Base-by-base conservation (phyloP, 805 yeast genomes). In the Hanseniaspora meyeri region DNA sequence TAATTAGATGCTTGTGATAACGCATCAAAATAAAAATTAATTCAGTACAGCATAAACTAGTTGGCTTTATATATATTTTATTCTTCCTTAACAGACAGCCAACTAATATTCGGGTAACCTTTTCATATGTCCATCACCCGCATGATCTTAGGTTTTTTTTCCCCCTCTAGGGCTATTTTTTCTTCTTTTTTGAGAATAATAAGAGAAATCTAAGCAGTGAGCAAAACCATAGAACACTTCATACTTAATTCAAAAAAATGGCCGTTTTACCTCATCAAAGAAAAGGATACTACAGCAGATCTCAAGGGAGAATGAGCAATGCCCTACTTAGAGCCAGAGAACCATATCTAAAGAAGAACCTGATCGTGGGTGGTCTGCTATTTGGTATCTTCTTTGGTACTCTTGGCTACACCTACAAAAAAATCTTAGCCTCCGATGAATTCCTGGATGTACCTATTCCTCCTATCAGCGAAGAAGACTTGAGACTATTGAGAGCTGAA, bases 371-470 rank as follows among this genome's bases (percentile, higher is more conserved):
- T 51, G 73, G 74, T 17, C 69, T 77, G 0, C 72, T 87, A 20
- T 70, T 81, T 4, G 77, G 83, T n/a, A 70, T 87, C 53, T 82
- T 93, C 6, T 73, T 78, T 11, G 81, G 86, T 46, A 83, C 88
- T 31, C 90, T 75, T 64, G 46, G 69, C 62, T 73, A 81, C 70
- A 83, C 95, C 0, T 82, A 80, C 76, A 72, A 78, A 61, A 77
- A 79, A 64, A 72, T 86, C 63, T 80, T 79, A 61, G 75, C 75
- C 64, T 96, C 89, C 66, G 68, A 66, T 51, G 95, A 91, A 61
- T 88, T 91, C 67, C 80, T 77, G 48, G 96, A 90, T 67, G 87
- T 91, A 62, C 97, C 97, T 43, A 82, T 91, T 62, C 98, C 98
- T 49, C 97, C 97, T 19, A 76, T 91, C 58, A 77, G 83, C 42